Evolutionary conservation across 306 rosid genomes (phyloP), one percentile per base, ranked within the genome.

Genomic region (Styphnolobium japonicum): DNA sequence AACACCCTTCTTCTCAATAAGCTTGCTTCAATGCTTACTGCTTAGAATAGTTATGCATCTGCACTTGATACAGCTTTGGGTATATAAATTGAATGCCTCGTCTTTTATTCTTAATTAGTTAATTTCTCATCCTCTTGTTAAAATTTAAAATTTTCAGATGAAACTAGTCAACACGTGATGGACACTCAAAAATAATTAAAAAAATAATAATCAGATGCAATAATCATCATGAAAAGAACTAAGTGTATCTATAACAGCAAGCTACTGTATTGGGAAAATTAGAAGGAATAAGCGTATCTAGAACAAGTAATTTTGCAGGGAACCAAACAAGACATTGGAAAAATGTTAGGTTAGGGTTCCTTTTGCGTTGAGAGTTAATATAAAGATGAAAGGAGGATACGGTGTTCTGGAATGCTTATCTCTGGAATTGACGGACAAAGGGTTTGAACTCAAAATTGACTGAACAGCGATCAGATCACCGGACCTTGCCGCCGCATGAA

Each of bases 321-420:
- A 67, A 67, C 4, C 36, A 43, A 77, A 67, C 43, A 21, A 33
- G 1, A 6, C 0, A 63, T 7, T 2, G 27, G 7, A 15, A 3
- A 15, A 60, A 62, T 37, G 0, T 31, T 79, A 86, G 82, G 0
- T 31, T 79, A 86, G 82, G 84, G 84, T 82, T 79, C 19, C 18
- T 7, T 23, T 7, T 12, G 64, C 8, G 62, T 8, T 49, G 10
- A 49, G 5, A 60, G 16, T 9, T 22, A 18, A 62, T 18, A 60
- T n/a, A n/a, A n/a, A n/a, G n/a, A n/a, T n/a, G n/a, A 10, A 3
- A 34, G 22, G 61, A 90, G 97, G 98, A 94, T 91, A 94, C 98
- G 98, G 96, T 66, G 98, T 94, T 81, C 98, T 76, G 62, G 97
- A 94, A 87, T 88, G 98, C 87, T 90, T 91, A 81, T 95, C 98